Base-by-base conservation (phyloP, 2,329 filamentous ascomycete genomes). In the Aspergillus persii region DNA sequence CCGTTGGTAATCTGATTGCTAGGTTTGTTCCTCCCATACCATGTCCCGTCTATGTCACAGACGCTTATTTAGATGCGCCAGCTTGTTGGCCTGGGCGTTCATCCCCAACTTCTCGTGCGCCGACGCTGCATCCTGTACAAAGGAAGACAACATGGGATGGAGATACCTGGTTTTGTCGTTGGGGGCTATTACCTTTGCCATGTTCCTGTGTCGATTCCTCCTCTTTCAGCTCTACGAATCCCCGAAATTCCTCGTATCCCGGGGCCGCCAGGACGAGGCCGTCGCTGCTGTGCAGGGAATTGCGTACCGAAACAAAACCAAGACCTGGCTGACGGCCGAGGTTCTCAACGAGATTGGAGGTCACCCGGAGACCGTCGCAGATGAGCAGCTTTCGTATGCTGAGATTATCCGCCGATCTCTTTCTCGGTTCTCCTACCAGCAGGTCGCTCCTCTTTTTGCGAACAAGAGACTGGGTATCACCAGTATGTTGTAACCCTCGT, bases 191-290 rank as follows among this genome's bases (percentile, higher is more conserved):
- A 93, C 90, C 0, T 85, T 94, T 62, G 71, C 80, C 74, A 90
- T 94, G 87, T 94, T 92, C 67, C 71, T 88, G 52, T 76, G 86
- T 59, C 89, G 91, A n/a, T 91, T 91, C 78, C 86, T 90, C 73
- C 67, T 92, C 56, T 93, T 95, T 74, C 84, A 87, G 57, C 83
- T 95, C n/a, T 89, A 88, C 70, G 91, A 96, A 70, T 93, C 90
- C 6, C 92, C 92, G 36, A 95, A 95, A 71, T 96, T 86, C 69
- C 81, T 96, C 12, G 84, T 96, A 6, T 89, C 88, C 23, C 83
- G 85, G 23, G 89, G 90, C 31, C 85, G 89, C 6, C 89, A 96
- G 71, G 78, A 85, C 15, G 90, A 95, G 71, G 91, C 91, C 1
- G 89, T 96, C 1, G 88, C 86, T 1, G 89, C 91, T 1, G 84